These are phyloP conservation scores for Trichoderma polysporum DNA, from an alignment of 2,329 filamentous ascomycete species.

Conservation along the genomic window DNA sequence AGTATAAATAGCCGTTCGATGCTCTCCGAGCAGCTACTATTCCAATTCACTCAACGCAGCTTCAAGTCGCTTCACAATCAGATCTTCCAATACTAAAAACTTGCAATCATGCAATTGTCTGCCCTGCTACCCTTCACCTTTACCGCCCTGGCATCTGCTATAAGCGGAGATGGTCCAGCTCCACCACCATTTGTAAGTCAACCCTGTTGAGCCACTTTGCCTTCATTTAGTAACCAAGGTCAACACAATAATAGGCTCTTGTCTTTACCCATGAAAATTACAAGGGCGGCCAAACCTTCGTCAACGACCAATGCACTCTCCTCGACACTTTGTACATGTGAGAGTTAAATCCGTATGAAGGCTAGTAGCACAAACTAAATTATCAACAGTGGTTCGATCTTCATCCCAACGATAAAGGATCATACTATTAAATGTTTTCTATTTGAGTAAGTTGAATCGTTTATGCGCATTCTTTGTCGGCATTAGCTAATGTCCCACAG, in stretches of 20 bases:
- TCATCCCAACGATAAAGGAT: neutral
- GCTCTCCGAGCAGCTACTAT: too few relatives aligned
- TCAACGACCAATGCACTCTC: neutral
- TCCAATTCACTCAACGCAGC: neutral
- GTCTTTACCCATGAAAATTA: neutral
- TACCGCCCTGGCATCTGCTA: neutral
- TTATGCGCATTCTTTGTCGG: neutral
- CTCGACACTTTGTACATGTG: neutral
- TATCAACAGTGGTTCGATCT: neutral
- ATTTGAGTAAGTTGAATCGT: neutral
- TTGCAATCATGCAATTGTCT: neutral
- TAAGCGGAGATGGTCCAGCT: neutral
- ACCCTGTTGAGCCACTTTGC: neutral
- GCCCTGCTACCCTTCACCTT: neutral
- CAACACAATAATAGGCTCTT: neutral
- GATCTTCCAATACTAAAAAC: neutral
- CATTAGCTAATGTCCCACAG: neutral
- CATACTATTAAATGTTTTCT: neutral
- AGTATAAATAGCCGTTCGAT: neutral
- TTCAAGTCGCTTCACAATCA: neutral
- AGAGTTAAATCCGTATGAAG: neutral
- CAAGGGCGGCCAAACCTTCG: neutral
- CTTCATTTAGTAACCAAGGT: neutral
- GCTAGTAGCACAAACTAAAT: neutral
- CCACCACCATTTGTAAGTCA: neutral